Base-by-base conservation (phyloP, 192 early-diverging fungal genomes). In the Gaertneriomyces semiglobifer region DNA sequence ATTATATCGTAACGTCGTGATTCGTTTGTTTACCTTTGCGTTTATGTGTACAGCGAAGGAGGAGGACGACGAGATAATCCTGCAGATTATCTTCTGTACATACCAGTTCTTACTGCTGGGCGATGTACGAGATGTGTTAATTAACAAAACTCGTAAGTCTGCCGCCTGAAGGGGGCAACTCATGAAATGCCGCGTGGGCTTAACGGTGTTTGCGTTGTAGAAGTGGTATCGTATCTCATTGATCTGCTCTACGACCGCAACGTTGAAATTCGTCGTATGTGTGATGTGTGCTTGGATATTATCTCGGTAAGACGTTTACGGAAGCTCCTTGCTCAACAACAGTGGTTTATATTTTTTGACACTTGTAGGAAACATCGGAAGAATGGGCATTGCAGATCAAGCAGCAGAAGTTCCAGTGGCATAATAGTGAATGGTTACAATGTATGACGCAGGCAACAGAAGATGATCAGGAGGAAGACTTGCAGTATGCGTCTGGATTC, bases 1-100 rank as follows among this genome's bases (percentile, higher is more conserved):
- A 33, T 33, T 33, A 33, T 33, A 58, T 47, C 50, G 10, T 16
- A 3, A 53, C 62, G 7, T 41, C 16, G 40, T 55, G 18, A 73
- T 9, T 20, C n/a, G 7, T 52, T 5, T 9, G 55, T 39, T 5
- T 69, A 14, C 55, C 4, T 6, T 66, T 41, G 18, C 42, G 68
- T 44, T 41, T 8, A 43, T 18, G 52, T 55, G 39, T 53, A 10
- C 44, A 78, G 82, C 72, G 8, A 85, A 84, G 59, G 84, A 86
- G 57, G 84, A 86, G 48, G 84, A 86, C 70, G 84, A 86, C 56
- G 84, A 86, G 63, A 86, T 86, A 18, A 75, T 86, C 42, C 55
- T 84, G 40, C 84, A 86, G 57, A 75, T 85, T 44, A 83, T 83
- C 59, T 85, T 82, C 58, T 76, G 70, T 60, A 75, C 80, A 12